Percentiles rank a stretch among this genome's conserved stretches.
Conservation (phyloP, 1,284 basidiomycete genomes). For the Meripilus lineatus region DNA sequence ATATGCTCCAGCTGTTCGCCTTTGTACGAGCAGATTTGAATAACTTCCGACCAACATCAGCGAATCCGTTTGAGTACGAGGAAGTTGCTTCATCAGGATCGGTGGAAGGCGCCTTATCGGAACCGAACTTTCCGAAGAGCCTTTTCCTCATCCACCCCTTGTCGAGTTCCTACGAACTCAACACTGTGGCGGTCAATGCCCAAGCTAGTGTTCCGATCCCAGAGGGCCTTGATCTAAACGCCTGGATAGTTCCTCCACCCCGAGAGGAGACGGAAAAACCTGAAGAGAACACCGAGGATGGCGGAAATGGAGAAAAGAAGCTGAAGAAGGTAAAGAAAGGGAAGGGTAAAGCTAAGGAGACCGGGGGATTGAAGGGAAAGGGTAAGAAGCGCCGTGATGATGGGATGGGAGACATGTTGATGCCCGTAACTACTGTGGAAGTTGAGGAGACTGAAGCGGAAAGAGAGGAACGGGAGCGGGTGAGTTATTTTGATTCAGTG, state of each 20-base stretch:
- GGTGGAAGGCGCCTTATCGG: constrained; percentile 29
- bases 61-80: constrained; percentile 31
- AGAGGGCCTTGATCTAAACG: constrained; percentile 80
- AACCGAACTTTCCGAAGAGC: constrained; percentile 78
- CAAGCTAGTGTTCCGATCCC: constrained; percentile 82
- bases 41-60: constrained; percentile 43
- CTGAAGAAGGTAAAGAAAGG: constrained; percentile 42
- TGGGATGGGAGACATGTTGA: constrained; percentile 31
- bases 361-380: constrained; percentile 18
- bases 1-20: constrained; percentile 73
- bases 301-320: constrained; percentile 23
- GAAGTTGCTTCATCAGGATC: constrained; percentile 33
- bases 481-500: too few species aligned
- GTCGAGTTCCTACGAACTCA: constrained; percentile 78
- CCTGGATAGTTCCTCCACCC: constrained; percentile 74
- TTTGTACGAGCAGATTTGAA: constrained; percentile 82
- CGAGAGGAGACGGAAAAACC: constrained; percentile 30
- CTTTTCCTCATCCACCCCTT: constrained; percentile 84
- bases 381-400: constrained; percentile 37
- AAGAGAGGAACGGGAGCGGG: constrained; percentile 52
- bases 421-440: constrained; percentile 32
- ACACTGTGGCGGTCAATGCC: constrained; percentile 77
- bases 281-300: constrained; percentile 27
- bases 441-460: constrained; percentile 50
- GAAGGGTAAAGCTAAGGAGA: constrained; percentile 43